Percentiles rank a stretch among this genome's conserved stretches.
Evolutionary conservation across 345 rosid species (phyloP).

Genomic region (Populus deltoides): DNA sequence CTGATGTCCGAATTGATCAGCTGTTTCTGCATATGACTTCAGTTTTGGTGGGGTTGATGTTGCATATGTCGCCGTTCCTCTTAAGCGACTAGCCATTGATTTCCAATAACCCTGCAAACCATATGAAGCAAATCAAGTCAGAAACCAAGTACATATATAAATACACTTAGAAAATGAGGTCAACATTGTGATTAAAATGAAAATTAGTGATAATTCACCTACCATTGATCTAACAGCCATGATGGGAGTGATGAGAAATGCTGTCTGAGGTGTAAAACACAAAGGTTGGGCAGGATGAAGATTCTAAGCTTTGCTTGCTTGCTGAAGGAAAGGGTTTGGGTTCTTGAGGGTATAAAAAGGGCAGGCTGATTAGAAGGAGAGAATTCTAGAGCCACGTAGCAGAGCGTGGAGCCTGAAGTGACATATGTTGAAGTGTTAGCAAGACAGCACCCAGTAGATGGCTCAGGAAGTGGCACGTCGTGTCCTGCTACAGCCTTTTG

Average conservation of each 20-base stretch:
- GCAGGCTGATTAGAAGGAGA: constrained; percentile 2
- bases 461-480: constrained; percentile 48
- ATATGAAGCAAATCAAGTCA: background rate
- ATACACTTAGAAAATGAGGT: background rate
- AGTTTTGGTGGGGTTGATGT: constrained; percentile 11
- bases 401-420: background rate
- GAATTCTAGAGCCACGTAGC: constrained; percentile 43
- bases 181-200: background rate
- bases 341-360: background rate
- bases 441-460: constrained; percentile 34
- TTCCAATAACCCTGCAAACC: constrained; percentile 3
- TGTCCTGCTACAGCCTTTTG: background rate
- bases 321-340: background rate
- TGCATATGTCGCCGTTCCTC: constrained; percentile 3
- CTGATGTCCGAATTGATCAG: background rate
- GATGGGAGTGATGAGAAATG: no score
- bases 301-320: background rate
- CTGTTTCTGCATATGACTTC: constrained; percentile 8
- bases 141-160: background rate
- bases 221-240: constrained; percentile 7
- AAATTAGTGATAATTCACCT: background rate
- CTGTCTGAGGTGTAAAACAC: no score
- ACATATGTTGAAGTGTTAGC: constrained; percentile 23
- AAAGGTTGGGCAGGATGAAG: background rate
- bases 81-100: background rate